Evolutionary conservation across 2,329 filamentous ascomycete genomes (phyloP).

Genomic region (Aspergillus neotritici): DNA sequence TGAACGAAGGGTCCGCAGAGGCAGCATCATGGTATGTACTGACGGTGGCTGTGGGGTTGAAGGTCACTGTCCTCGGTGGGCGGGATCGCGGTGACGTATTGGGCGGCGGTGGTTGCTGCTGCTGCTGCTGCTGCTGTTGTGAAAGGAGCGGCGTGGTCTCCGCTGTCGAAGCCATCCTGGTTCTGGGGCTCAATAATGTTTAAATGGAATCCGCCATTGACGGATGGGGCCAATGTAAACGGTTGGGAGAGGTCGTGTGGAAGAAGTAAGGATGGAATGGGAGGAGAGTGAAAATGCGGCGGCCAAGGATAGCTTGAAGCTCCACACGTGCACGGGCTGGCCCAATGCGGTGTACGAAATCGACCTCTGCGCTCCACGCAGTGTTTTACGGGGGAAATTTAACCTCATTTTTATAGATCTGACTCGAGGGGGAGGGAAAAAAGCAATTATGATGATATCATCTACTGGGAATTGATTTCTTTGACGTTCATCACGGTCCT

Average conservation of each 20-base stretch:
- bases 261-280: constrained; percentile 2
- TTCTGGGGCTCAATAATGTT: constrained; percentile 5
- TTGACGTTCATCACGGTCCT: too few relatives aligned
- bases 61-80: constrained; percentile 42
- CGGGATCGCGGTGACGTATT: constrained; percentile 38
- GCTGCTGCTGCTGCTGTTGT: constrained; percentile 29
- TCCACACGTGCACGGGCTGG: too few relatives aligned
- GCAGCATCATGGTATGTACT: constrained; percentile 40
- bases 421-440: too few relatives aligned
- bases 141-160: constrained; percentile 41
- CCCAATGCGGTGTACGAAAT: too few relatives aligned
- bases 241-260: not conserved
- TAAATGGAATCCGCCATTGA: constrained; percentile 14
- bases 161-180: constrained; percentile 32
- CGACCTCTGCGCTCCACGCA: not conserved
- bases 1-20: constrained; percentile 37
- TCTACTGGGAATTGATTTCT: too few relatives aligned
- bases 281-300: constrained; percentile 3
- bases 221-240: constrained; percentile 5
- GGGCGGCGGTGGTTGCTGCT: constrained; percentile 21
- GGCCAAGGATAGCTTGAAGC: not conserved
- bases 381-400: not conserved
- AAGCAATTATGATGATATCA: too few relatives aligned
- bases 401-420: not conserved
- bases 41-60: constrained; percentile 44